Base-by-base conservation (phyloP, 139 green algal genomes). In the Chlamydomonas applanata region DNA sequence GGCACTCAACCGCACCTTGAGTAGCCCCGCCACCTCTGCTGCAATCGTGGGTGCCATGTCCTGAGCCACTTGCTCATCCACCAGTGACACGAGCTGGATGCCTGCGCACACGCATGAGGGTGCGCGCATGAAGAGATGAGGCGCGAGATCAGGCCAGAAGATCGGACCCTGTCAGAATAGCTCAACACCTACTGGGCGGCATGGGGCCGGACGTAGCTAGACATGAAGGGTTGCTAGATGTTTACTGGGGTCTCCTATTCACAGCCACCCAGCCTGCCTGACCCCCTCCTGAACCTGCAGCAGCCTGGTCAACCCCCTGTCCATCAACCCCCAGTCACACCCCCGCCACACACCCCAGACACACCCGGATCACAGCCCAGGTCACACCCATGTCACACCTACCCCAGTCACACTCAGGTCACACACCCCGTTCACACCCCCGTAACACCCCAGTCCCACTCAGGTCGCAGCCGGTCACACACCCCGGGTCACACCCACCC, bases 1-100 rank as follows among this genome's bases (percentile, higher is more conserved):
- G 16, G 19, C 49, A 57, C 49, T n/a, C 49, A n/a, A n/a, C n/a
- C n/a, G 19, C 66, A 75, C 69, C 61, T 78, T 78, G 45, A 78
- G 63, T 46, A 78, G 62, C 36, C 30, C 61, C 40, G 64, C 60
- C 62, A 78, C 54, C 86, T 97, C 93, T 14, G 72, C 32, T 14
- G 91, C 85, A 16, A 97, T 90, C 20, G 74, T 82, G 53, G 87
- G 72, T 0, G 90, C 86, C 35, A 97, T 85, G 54, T 91, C 76
- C 80, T 79, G 87, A 1, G 86, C 87, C 16, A 93, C 85, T 29
- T 91, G 80, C 11, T 88, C 80, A 62, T 93, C 87, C 32, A 98
- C 84, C 29, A 88, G 84, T 34, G 91, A 84, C 27, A 98, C 80
- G 57, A 97, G 83, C 76, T 87, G 81, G 53, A 90, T 77, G 25